These are phyloP conservation scores for Phytophthora multivora DNA, from an alignment of 352 stramenopile species.

Conservation along the genomic window DNA sequence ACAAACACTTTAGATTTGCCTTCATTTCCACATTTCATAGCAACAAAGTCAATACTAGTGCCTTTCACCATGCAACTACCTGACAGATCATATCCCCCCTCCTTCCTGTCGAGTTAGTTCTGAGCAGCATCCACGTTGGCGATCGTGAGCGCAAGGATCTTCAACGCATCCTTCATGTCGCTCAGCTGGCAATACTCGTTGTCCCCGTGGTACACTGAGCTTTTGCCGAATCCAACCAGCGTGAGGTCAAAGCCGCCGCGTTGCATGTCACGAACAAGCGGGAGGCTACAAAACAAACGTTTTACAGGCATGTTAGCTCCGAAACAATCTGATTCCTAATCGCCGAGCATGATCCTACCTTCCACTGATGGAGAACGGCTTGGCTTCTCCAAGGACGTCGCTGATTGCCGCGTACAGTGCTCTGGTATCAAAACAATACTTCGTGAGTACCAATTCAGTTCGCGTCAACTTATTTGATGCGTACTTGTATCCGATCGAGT, in stretches of 20 bases:
- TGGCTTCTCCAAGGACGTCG: slow-evolving; percentile 76
- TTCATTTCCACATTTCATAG: slow-evolving; percentile 18
- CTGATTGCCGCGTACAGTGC: slow-evolving; percentile 79
- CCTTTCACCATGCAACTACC: slow-evolving; percentile 17
- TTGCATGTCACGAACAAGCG: slow-evolving; percentile 79
- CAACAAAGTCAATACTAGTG: slow-evolving; percentile 7
- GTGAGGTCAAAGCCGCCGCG: slow-evolving; percentile 77
- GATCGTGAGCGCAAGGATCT: slow-evolving; percentile 88
- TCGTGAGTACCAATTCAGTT: not conserved
- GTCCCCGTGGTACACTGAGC: slow-evolving; percentile 90
- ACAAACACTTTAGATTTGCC: slow-evolving; percentile 17
- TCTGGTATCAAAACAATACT: slow-evolving; percentile 25
- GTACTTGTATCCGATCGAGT: slow-evolving; percentile 89
- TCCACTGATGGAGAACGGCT: slow-evolving; percentile 93
- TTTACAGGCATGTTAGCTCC: slow-evolving; percentile 3
- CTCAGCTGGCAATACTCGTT: slow-evolving; percentile 91
- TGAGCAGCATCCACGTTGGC: slow-evolving; percentile 61
- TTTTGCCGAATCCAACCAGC: slow-evolving; percentile 81
- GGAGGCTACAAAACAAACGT: slow-evolving; percentile 40
- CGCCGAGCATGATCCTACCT: slow-evolving; percentile 39
- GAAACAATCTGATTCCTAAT: no score
- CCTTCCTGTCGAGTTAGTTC: slow-evolving; percentile 6
- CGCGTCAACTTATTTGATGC: not conserved
- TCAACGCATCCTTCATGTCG: slow-evolving; percentile 87
- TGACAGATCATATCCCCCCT: not conserved